These are phyloP conservation scores for Aegilops speltoides DNA, from an alignment of 176 grass and related monocot species.

Conservation along the genomic window DNA sequence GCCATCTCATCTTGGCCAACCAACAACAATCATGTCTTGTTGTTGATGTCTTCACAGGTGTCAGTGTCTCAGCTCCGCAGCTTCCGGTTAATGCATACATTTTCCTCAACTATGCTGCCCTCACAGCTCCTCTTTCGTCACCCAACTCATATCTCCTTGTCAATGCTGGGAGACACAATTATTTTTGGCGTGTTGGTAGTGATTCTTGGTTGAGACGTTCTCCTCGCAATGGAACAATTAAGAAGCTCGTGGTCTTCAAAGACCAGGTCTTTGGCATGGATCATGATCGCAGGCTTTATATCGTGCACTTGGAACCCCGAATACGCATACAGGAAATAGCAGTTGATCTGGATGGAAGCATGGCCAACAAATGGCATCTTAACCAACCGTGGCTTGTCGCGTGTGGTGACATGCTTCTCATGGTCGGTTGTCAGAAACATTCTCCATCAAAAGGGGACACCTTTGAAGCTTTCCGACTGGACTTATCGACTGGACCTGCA, in stretches of 20 bases:
- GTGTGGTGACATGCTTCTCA: neutral
- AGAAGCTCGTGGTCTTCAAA: neutral
- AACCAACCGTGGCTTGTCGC: neutral
- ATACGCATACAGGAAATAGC: neutral
- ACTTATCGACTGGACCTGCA: neutral
- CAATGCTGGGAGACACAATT: neutral
- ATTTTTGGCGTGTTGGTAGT: neutral
- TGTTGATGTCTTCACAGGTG: conserved; percentile 45
- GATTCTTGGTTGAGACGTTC: neutral
- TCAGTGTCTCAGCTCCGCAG: conserved; percentile 15
- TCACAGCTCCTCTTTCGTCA: neutral
- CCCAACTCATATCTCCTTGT: neutral
- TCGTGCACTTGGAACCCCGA: neutral
- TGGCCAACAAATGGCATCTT: neutral
- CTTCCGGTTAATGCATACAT: neutral
- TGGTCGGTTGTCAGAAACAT: neutral
- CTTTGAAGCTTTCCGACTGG: neutral
- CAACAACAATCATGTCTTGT: neutral
- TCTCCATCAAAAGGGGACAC: neutral
- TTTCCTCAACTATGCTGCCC: neutral
- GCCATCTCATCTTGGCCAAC: conserved; percentile 32
- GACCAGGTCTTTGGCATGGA: neutral
- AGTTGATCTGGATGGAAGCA: neutral
- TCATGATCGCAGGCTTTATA: neutral
- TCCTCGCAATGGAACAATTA: neutral